Evolutionary conservation across 352 stramenopile genomes (phyloP), one percentile per base, ranked within the genome.

Genomic region (Pelagophyceae sp.): DNA sequence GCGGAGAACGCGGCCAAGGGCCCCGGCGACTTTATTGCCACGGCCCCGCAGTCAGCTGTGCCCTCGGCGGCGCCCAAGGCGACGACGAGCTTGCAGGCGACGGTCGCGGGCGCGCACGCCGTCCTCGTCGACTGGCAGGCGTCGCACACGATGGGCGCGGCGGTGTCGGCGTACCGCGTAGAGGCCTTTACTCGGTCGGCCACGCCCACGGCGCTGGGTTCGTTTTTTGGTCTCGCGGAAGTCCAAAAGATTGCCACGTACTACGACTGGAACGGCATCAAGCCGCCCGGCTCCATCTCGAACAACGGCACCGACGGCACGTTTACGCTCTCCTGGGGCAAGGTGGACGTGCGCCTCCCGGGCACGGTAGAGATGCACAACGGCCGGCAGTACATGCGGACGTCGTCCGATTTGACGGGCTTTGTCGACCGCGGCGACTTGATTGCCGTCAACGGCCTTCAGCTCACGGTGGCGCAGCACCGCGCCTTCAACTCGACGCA

Each of bases 1-100:
- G 90, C 94, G 2, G 94, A 91, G 83, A 98, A 98, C 72, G 89
- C 89, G 5, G 84, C 80, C 77, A 82, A 86, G 76, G 84, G 86
- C 32, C 83, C 81, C n/a, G 86, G 87, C 0, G 82, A 77, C 64
- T 82, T 83, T 58, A 54, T 83, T 29, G 50, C 23, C 75, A 88
- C 84, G 37, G 45, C 67, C 2, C 85, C 85, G 35, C 19, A 69
- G 35, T 80, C 80, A 35, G 79, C 80, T 78, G 78, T 77, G 11
- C 79, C 83, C 27, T 35, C 37, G 51, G 78, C 65, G 35, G 79
- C 83, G 54, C 82, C 85, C 11, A 29, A 51, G 64, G 61, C 83
- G 79, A 79, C 84, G 64, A 72, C 61, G 27, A 75, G 76, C 50
- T 74, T 82, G 29, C 78, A 78, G 63, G 38, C 82, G 38, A 78